Base-by-base conservation (phyloP, 805 yeast species). In the Nakazawaea wickerhamii region DNA sequence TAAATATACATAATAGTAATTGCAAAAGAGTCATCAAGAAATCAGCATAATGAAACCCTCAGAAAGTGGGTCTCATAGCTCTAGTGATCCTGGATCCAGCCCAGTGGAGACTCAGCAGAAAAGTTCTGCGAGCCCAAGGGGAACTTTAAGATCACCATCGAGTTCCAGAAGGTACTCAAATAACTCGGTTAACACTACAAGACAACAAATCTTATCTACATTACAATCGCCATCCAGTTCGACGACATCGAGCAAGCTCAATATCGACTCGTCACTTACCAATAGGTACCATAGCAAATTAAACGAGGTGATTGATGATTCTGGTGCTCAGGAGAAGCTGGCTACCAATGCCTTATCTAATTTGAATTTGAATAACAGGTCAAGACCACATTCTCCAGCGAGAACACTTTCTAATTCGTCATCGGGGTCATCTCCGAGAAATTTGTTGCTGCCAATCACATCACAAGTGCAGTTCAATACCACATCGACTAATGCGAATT, bases 361-460 rank as follows among this genome's bases (percentile, higher is more conserved):
- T 22, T 30, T 41, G 27, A 41, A 36, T 15, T 27, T 40, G 30
- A 40, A 33, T 33, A 33, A 17, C 30, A 26, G 35, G n/a, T 30
- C 44, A 10, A 21, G 44, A 17, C 40, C 44, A 8, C 40, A 41
- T 21, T 41, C 44, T 11, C 44, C 44, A 4, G 40, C 22, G 6
- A 41, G 44, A 30, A 23, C 37, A 3, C 26, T 30, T 14, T 41
- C 44, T 8, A 36, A 30, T 21, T 41, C 44, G 1, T 41, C 44
- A 6, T 17, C 13, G 9, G 40, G 40, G 4, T 41, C 44, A 11
- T 41, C 44, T n/a, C 44, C 44, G 30, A 28, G 40, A n/a, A 41
- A 32, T n/a, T 22, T 26, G 11, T 23, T 35, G 15, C 30, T 21
- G 36, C 30, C 15, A 11, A 23, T 17, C 28, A 23, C 28, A 14